Evolutionary conservation across 371 early-diverging fungal genomes (phyloP).

Genomic region (Mortierella sp.): DNA sequence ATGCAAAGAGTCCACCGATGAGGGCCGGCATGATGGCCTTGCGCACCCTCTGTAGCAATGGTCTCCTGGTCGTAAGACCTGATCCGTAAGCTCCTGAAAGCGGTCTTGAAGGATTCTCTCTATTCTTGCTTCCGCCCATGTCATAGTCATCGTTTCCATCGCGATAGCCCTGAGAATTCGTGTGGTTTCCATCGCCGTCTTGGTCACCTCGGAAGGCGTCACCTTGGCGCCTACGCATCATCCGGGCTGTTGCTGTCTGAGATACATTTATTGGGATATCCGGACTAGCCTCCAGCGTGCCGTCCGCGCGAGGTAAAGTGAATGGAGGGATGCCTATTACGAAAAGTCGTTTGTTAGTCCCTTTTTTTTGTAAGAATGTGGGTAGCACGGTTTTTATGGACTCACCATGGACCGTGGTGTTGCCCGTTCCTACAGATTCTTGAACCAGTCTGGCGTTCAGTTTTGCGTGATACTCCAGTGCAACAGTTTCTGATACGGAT

Average conservation of each 20-base stretch:
- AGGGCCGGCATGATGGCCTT: conserved; percentile 24
- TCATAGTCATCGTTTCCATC: conserved; percentile 8
- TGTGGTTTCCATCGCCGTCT: conserved; percentile 42
- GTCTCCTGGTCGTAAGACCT: conserved; percentile 12
- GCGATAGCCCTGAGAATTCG: conserved; percentile 31
- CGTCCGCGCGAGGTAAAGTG: conserved; percentile 51
- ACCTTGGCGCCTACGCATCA: conserved; percentile 39
- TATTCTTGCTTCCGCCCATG: neutral
- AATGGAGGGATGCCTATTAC: conserved; percentile 46
- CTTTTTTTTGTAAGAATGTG: no score
- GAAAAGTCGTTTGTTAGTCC: neutral
- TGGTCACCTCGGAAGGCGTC: conserved; percentile 22
- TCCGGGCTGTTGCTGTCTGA: conserved; percentile 22
- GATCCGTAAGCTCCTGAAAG: conserved; percentile 3
- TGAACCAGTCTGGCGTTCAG: conserved; percentile 23
- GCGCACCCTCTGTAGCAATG: conserved; percentile 27
- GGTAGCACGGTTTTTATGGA: no score
- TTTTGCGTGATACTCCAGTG: conserved; percentile 15
- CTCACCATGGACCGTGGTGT: conserved; percentile 39
- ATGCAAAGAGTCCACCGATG: conserved; percentile 23
- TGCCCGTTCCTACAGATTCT: conserved; percentile 21
- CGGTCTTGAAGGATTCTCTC: neutral
- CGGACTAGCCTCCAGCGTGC: conserved; percentile 36
- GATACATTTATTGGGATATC: conserved; percentile 7
- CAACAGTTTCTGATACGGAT: conserved; percentile 13